Base-by-base conservation (phyloP, 225 moss, liverwort and hornwort species). In the Pleurozium schreberi region DNA sequence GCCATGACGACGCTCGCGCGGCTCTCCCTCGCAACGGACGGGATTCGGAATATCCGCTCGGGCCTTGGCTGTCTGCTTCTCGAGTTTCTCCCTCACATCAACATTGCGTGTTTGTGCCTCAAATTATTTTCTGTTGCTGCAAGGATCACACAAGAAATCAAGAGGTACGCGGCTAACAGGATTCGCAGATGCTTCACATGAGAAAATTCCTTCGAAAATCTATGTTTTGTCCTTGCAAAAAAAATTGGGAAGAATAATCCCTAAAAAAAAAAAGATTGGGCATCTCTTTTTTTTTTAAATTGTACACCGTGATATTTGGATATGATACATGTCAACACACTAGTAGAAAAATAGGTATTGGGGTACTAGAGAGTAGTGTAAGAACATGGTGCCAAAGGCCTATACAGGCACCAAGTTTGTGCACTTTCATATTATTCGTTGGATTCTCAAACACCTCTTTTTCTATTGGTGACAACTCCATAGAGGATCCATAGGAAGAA, bases 231-330 rank as follows among this genome's bases (percentile, higher is more conserved):
- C 3, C 1, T 9, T 52, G 12, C 1, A 2, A 20, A 52, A 47
- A 34, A 52, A 76, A 31, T 12, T 14, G 7, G 5, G 3, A 3
- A 22, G 52, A 21, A 21, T 12, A 49, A 19, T 8, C 50, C 13
- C 5, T 3, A 17, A 55, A 55, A 55, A 22, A 5, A 76, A 53
- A 12, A 5, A 76, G 36, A 12, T 75, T 0, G 0, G 2, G 5
- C 14, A 14, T 36, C 22, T 34, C 6, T 52, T 53, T 52, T 52
- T 0, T 21, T 4, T 50, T 75, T 50, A 12, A n/a, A n/a, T n/a
- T n/a, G 20, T 19, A 4, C 3, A 34, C 3, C 0, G 0, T 34
- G 22, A 34, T 21, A 34, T 21, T 17, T 34, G 45, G 34, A 2
- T 34, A 22, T 0, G 0, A 1, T 52, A 52, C 14, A 76, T 14